Evolutionary conservation across 805 yeast genomes (phyloP), one percentile per base, ranked within the genome.

Genomic region (Saccharomycopsis guyanensis): DNA sequence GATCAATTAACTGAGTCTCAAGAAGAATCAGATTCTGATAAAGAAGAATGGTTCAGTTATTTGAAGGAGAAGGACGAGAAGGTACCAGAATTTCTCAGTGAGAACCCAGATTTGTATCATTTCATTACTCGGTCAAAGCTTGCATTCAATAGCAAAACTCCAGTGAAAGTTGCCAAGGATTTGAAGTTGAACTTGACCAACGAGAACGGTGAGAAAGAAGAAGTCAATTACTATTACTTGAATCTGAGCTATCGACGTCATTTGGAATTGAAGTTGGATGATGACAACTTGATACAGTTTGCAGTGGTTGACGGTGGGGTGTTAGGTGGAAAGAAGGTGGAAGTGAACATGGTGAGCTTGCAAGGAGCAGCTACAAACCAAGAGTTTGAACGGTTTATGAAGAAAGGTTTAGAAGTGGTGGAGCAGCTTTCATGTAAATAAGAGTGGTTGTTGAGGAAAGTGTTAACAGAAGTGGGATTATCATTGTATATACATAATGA

Each of bases 301-400:
- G 64, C 68, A 47, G 55, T 65, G 15, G 63, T 71, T 10, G 79
- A 76, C 49, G 79, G 79, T 2, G 81, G 80, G 2, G 57, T 63
- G 19, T 60, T 72, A 39, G 79, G 78, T 2, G 81, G 80, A 1
- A 59, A 75, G 40, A 57, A 64, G 40, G 46, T 64, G 7, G 81
- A 76, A 56, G 67, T 73, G 43, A 63, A 67, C 56, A 58, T 75
- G 45, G 68, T 71, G 40, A 62, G 71, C 43, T 58, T 64, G 50
- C 19, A 23, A 24, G 38, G 41, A 15, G 39, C 16, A 15, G 16
- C 4, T 10, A 42, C 25, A 13, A 44, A 33, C 16, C 37, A 44
- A 18, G 45, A 42, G 15, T 43, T 48, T 18, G 29, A 38, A 33
- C 16, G 29, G 10, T 43, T 43, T 33, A 33, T 43, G 23, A 32